These are phyloP conservation scores for Eucalyptus melliodora DNA, from an alignment of 345 rosid species.

Conservation along the genomic window DNA sequence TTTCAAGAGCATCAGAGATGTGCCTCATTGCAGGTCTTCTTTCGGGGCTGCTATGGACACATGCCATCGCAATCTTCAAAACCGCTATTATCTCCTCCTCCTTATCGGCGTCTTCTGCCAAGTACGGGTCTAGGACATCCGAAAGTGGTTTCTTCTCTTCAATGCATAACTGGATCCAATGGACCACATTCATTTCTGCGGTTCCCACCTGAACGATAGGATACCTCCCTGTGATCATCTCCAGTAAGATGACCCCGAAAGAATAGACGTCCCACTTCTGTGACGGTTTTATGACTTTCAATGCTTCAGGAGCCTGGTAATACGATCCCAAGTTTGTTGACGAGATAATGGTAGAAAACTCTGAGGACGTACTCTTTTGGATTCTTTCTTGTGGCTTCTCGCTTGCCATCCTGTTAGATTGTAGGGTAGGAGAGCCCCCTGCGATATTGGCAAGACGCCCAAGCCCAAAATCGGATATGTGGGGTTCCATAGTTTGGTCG, in stretches of 20 bases:
- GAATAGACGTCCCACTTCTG: slow-evolving; percentile 99
- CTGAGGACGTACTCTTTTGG: slow-evolving; percentile 47
- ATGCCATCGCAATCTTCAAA: slow-evolving; percentile 78
- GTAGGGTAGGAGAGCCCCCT: slow-evolving; percentile 71
- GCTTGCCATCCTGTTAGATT: slow-evolving; percentile 37
- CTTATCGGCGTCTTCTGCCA: slow-evolving; percentile 54
- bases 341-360: slow-evolving; percentile 30
- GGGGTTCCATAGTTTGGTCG: slow-evolving; percentile 71
- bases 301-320: slow-evolving; percentile 88
- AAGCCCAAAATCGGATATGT: slow-evolving; percentile 82
- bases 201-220: slow-evolving; percentile 45
- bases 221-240: slow-evolving; percentile 61
- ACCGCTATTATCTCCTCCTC: slow-evolving; percentile 85
- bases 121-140: slow-evolving; percentile 73
- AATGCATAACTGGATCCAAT: slow-evolving; percentile 79
- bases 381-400: slow-evolving; percentile 57
- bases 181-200: slow-evolving; percentile 62
- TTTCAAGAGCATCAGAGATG: slow-evolving; percentile 47
- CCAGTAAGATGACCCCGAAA: slow-evolving; percentile 74
- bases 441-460: slow-evolving; percentile 86
- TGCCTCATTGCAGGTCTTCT: slow-evolving; percentile 84
- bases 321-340: slow-evolving; percentile 39
- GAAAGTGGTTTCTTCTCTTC: slow-evolving; percentile 79
- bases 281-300: slow-evolving; percentile 78
- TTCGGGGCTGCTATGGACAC: slow-evolving; percentile 65